Evolutionary conservation across 2,329 filamentous ascomycete species (phyloP), one percentile per base, ranked within the genome.

Genomic region (Chalara sp.): DNA sequence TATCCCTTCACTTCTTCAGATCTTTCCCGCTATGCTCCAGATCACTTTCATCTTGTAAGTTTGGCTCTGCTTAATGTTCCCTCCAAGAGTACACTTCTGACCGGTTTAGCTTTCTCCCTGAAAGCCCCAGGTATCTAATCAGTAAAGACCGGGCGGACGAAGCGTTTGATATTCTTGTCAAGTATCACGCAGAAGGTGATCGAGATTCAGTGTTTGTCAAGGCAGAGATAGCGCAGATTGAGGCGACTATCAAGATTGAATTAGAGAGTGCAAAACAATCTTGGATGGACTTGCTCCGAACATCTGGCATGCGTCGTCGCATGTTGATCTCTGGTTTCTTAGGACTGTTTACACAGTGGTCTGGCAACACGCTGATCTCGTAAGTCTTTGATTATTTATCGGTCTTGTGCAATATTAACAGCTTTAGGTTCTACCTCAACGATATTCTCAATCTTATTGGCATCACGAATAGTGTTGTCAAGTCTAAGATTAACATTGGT

Each of bases 81-180:
- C 21, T 21, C 21, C 2, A 21, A 21, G 21, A 21, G 21, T 21
- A 3, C 21, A 21, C 21, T 21, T 2, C 21, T 21, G 21, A 21
- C 21, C 21, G 21, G 21, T 3, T 21, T 21, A 21, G 32, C 21
- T 63, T 67, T 33, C 63, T 79, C 5, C 79, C 79, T 2, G 80
- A 83, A 61, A 76, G 72, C 1, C 79, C 78, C 1, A 71, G 77
- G 44, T 81, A 53, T 73, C 74, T 63, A 53, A 69, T 72, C 8
- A 63, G 65, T 6, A 73, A 73, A 44, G 76, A 74, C 43, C 68
- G 73, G 28, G 69, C 74, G 47, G 70, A 79, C 1, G 73, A 80
- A 48, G 78, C 78, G 5, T 67, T 75, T 1, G 63, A 63, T 1
- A 68, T 80, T 2, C 72, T 82, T 4, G 70, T 72, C 12, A 72